These are phyloP conservation scores for Penicillium samsonianum DNA, from an alignment of 495 filamentous ascomycete genomes.

Conservation along the genomic window DNA sequence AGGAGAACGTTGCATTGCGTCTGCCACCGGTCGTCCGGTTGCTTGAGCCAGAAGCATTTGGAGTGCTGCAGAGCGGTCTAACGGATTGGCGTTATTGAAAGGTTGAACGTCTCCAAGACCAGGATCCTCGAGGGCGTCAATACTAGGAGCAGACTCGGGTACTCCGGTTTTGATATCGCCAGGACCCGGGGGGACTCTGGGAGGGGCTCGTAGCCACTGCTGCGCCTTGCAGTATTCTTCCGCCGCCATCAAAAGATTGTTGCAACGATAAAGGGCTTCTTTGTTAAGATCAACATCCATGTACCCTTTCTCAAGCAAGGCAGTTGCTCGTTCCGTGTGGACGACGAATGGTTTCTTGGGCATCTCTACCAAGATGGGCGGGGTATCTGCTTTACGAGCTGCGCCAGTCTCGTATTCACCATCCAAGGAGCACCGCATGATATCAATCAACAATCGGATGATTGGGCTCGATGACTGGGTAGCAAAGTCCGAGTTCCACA, in stretches of 20 bases:
- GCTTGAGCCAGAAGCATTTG: conserved; percentile 45
- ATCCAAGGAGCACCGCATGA: conserved; percentile 76
- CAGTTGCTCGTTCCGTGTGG: conserved; percentile 45
- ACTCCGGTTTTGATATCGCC: conserved; percentile 54
- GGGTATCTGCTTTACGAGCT: conserved; percentile 58
- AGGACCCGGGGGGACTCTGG: conserved; percentile 61
- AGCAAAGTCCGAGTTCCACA: conserved; percentile 74
- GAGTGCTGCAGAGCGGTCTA: conserved; percentile 38
- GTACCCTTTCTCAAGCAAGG: conserved; percentile 50
- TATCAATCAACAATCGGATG: conserved; percentile 78
- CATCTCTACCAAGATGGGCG: conserved; percentile 37
- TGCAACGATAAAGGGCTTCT: conserved; percentile 84
- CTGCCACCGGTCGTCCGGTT: conserved; percentile 30
- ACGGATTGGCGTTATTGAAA: conserved; percentile 27
- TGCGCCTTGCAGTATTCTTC: conserved; percentile 74
- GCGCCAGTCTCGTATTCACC: conserved; percentile 73
- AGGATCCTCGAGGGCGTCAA: conserved; percentile 36
- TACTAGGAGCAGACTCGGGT: conserved; percentile 30
- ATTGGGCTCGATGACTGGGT: conserved; percentile 75
- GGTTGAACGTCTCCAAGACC: conserved; percentile 33
- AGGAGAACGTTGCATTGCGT: conserved; percentile 24
- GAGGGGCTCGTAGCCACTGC: conserved; percentile 38
- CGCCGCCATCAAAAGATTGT: conserved; percentile 60
- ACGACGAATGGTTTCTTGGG: conserved; percentile 49
- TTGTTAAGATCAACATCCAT: conserved; percentile 57